Evolutionary conservation across 2,329 filamentous ascomycete genomes (phyloP).

Genomic region (Colletotrichum brevisporum): DNA sequence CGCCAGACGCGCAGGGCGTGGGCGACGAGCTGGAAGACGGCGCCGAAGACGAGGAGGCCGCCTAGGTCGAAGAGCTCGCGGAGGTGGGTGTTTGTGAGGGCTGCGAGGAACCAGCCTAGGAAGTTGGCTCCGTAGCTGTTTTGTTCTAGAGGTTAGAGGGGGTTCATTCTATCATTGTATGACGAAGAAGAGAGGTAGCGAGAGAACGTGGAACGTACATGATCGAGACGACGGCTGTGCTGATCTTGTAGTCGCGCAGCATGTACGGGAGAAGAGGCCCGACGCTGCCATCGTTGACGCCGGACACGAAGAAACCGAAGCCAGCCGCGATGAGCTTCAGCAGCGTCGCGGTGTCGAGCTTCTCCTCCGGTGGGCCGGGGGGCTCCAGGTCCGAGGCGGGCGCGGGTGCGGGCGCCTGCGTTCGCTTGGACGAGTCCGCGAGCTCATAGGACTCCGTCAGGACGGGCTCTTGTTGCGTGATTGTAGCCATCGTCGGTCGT

Average conservation of each 20-base stretch:
- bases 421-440: not conserved
- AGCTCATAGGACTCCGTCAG: conserved; percentile 17
- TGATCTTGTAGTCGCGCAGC: conserved; percentile 68
- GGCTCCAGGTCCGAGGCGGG: not conserved
- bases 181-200: no score
- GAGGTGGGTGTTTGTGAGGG: conserved; percentile 68
- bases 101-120: conserved; percentile 71
- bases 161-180: no score
- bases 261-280: conserved; percentile 76
- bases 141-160: not conserved
- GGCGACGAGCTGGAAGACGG: conserved; percentile 66
- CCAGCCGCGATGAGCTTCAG: conserved; percentile 68
- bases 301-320: conserved; percentile 76
- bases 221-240: conserved; percentile 64
- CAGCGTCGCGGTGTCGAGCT: conserved; percentile 45
- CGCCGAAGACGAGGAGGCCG: conserved; percentile 69
- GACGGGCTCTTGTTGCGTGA: conserved; percentile 15
- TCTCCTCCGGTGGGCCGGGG: not conserved
- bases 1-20: conserved; percentile 70
- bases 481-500: conserved; percentile 2
- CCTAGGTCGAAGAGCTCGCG: conserved; percentile 68
- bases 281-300: conserved; percentile 75
- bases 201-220: no score
- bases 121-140: conserved; percentile 69
- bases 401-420: not conserved